These are phyloP conservation scores for Alternaria sp. DNA, from an alignment of 2,329 filamentous ascomycete species.

Conservation along the genomic window DNA sequence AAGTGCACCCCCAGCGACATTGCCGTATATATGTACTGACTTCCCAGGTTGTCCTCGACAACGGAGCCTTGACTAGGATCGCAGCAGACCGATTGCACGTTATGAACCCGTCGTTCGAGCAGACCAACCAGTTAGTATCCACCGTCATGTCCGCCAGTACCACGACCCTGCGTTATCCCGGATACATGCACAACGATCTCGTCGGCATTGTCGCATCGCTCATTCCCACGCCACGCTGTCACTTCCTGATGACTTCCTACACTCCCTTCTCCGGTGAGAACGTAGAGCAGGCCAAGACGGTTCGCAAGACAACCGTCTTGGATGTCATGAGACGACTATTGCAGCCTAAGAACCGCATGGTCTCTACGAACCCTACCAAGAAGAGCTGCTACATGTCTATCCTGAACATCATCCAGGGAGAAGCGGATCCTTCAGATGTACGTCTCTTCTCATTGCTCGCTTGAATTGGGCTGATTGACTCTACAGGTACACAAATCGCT, in stretches of 20 bases:
- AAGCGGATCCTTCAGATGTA: slow-evolving; percentile 94
- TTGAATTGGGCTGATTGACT: slow-evolving; percentile 16
- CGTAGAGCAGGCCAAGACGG: slow-evolving; percentile 95
- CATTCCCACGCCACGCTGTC: slow-evolving; percentile 94
- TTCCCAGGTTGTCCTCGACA: slow-evolving; percentile 81
- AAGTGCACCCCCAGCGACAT: slow-evolving; percentile 36
- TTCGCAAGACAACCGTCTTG: slow-evolving; percentile 95
- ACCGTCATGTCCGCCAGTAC: slow-evolving; percentile 99
- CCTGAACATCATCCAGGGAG: slow-evolving; percentile 97
- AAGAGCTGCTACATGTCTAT: slow-evolving; percentile 99
- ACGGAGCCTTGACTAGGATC: slow-evolving; percentile 90
- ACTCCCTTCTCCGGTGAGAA: slow-evolving; percentile 97
- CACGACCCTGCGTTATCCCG: slow-evolving; percentile 93
- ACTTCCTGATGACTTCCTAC: slow-evolving; percentile 98
- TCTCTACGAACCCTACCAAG: slow-evolving; percentile 92
- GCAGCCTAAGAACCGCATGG: slow-evolving; percentile 99
- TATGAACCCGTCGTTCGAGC: slow-evolving; percentile 93
- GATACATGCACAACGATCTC: slow-evolving; percentile 99
- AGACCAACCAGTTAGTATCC: slow-evolving; percentile 93
- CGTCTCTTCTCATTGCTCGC: slow-evolving; percentile 20
- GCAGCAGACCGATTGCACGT: slow-evolving; percentile 94
- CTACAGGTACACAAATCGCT: slow-evolving; percentile 88
- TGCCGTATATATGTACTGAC: slow-evolving; percentile 29
- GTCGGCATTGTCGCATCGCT: slow-evolving; percentile 95
- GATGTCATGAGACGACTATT: slow-evolving; percentile 96